Conservation (phyloP, 768 basidiomycete genomes). For the Boletus vermiculosoides region DNA sequence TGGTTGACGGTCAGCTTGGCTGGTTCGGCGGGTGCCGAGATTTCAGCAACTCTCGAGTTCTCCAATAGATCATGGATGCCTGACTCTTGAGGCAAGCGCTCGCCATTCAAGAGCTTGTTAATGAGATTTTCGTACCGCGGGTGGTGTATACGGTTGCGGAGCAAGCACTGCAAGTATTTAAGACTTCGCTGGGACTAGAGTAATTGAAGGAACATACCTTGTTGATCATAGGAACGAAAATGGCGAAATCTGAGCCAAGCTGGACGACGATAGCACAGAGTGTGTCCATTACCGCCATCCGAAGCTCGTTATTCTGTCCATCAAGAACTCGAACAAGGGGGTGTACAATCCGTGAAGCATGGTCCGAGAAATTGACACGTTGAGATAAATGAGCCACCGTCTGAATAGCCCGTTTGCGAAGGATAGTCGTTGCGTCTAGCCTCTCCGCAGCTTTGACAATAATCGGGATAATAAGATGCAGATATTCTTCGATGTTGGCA, state of each 20-base stretch:
- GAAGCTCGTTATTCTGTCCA: slow-evolving; percentile 70
- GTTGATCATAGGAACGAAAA: slow-evolving; percentile 96
- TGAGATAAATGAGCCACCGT: slow-evolving; percentile 89
- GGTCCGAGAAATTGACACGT: slow-evolving; percentile 96
- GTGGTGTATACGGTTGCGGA: slow-evolving; percentile 76
- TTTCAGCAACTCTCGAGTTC: slow-evolving; percentile 62
- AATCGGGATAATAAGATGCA: slow-evolving; percentile 94
- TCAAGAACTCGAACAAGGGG: slow-evolving; percentile 88
- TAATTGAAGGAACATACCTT: slow-evolving; percentile 52
- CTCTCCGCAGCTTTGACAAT: slow-evolving; percentile 91
- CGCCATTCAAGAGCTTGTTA: slow-evolving; percentile 85
- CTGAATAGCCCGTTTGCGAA: slow-evolving; percentile 87
- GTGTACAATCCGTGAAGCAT: slow-evolving; percentile 95
- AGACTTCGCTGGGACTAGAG: not conserved
- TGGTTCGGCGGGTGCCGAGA: slow-evolving; percentile 81
- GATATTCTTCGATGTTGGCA: slow-evolving; percentile 94
- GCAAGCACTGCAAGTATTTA: slow-evolving; percentile 53
- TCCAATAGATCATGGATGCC: slow-evolving; percentile 71
- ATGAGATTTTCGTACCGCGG: slow-evolving; percentile 86
- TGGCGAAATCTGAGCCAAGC: slow-evolving; percentile 94
- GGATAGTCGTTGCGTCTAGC: slow-evolving; percentile 62
- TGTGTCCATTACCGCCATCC: slow-evolving; percentile 87
- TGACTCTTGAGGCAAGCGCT: slow-evolving; percentile 84
- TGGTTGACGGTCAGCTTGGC: slow-evolving; percentile 93
- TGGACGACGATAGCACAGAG: slow-evolving; percentile 90